phyloP scores from a whole-genome alignment of 78 protist species.

The Dictyostelium discoideum region dicty_2.7 NC_007091.3:3448001-3448500 shows the following conservation, averaged over 20 bases:
- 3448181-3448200: background rate
- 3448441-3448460: too few relatives aligned
- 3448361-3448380: background rate
- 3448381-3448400: too few relatives aligned
- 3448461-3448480: too few relatives aligned
- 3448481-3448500: too few relatives aligned
- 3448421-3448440: too few relatives aligned
- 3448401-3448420: too few relatives aligned
- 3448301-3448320: background rate
- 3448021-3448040: background rate
- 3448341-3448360: background rate
- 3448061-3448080: background rate
- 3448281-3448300: background rate
- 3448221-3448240: background rate
- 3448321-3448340: background rate
- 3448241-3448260: background rate
- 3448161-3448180: background rate
- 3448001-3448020: background rate
- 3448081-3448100: background rate
- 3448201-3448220: background rate
- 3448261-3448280: background rate
- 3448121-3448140: background rate
- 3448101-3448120: background rate
- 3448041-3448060: background rate
- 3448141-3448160: background rate